phyloP scores from a whole-genome alignment of 148 eudicot genomes.

The Camellia sinensis region DNA sequence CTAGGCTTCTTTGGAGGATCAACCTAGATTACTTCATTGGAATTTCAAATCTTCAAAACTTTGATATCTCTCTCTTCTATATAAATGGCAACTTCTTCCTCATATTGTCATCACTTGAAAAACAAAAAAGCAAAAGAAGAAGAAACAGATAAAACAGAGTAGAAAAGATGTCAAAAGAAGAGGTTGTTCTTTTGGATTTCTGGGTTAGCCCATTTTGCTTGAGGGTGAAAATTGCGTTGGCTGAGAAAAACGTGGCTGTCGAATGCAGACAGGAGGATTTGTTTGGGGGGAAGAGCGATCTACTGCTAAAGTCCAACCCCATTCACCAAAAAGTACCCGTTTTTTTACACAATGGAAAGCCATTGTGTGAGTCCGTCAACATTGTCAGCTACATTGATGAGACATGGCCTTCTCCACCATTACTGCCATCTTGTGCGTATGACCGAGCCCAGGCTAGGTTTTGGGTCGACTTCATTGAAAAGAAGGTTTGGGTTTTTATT shows the following conservation, averaged over 20 bases:
- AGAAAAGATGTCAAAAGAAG: conserved; percentile 3
- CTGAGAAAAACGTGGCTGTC: conserved; percentile 3
- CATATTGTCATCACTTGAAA: background rate
- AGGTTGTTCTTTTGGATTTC: conserved; percentile 11
- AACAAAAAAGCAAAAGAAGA: background rate
- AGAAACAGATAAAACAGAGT: background rate
- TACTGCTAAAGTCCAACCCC: conserved; percentile 15
- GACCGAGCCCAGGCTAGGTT: conserved; percentile 7
- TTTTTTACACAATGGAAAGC: conserved; percentile 2
- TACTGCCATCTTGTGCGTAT: conserved; percentile 6
- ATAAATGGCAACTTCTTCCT: background rate
- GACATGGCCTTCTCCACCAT: conserved; percentile 14
- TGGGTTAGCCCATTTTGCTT: conserved; percentile 2
- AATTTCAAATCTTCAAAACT: background rate
- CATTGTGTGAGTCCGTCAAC: conserved; percentile 5
- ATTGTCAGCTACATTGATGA: conserved; percentile 15
- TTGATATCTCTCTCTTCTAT: background rate
- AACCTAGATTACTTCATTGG: background rate
- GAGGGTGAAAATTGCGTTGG: conserved; percentile 8
- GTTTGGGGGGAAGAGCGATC: conserved; percentile 10
- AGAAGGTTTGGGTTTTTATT: conserved; percentile 9
- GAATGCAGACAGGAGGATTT: conserved; percentile 11
- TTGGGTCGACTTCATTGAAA: conserved; percentile 19
- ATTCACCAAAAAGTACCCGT: conserved; percentile 21
- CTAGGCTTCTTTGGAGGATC: conserved; percentile 4